Conservation (phyloP, 2,329 filamentous ascomycete genomes). For the Myotisia sp. region DNA sequence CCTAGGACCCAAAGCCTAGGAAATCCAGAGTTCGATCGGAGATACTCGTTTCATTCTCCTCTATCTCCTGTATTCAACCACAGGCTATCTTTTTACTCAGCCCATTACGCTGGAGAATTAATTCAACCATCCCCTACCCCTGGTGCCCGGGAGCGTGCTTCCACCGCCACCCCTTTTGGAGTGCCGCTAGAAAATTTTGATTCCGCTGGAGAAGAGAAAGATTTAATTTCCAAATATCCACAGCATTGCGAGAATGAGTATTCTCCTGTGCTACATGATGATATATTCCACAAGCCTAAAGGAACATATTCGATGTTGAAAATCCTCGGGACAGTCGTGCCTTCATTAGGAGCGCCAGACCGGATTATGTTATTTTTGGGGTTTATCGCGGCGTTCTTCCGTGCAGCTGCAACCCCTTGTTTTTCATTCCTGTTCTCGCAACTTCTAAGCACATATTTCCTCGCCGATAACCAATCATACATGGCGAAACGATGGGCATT, state of each 20-base stretch:
- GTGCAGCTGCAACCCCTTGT: conserved; percentile 53
- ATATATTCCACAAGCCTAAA: background rate
- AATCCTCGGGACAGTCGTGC: conserved; percentile 60
- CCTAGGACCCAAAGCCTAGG: background rate
- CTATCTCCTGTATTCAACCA: conserved; percentile 2
- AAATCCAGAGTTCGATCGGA: background rate
- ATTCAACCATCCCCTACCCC: background rate
- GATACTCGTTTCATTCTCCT: background rate
- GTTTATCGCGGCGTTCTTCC: conserved; percentile 46
- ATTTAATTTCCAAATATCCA: background rate
- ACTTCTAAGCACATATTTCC: conserved; percentile 56
- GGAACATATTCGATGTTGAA: conserved; percentile 27
- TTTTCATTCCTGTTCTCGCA: conserved; percentile 67
- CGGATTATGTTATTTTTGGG: conserved; percentile 45
- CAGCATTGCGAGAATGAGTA: background rate
- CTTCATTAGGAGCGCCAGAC: conserved; percentile 40
- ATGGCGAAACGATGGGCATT: conserved; percentile 53
- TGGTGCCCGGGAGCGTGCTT: background rate
- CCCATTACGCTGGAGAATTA: background rate
- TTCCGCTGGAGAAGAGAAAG: background rate
- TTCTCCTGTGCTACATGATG: background rate
- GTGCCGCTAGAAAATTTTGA: background rate
- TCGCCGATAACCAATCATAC: conserved; percentile 34
- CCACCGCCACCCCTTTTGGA: background rate
- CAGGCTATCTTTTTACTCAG: background rate